Percentiles rank a stretch among this genome's conserved stretches.
Evolutionary conservation across 768 basidiomycete genomes (phyloP).

Genomic region (Wakefieldia striispora): DNA sequence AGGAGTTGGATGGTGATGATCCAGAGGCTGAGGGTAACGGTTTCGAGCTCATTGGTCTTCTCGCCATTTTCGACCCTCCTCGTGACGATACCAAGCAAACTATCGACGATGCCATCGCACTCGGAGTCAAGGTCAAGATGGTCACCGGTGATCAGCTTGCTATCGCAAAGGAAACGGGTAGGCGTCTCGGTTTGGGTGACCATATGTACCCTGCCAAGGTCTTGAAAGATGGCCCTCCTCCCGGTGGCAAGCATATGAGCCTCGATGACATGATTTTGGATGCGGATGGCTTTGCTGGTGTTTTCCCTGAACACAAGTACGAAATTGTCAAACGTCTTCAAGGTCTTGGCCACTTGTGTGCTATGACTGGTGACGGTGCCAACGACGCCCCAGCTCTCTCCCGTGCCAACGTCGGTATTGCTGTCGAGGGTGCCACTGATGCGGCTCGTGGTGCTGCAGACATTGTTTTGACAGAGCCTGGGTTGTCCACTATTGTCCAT

Average conservation of each 20-base stretch:
- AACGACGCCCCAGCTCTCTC: slow-evolving; percentile 98
- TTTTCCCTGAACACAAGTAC: slow-evolving; percentile 99
- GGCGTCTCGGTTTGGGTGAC: slow-evolving; percentile 96
- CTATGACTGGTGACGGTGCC: slow-evolving; percentile 99
- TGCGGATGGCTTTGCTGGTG: slow-evolving; percentile 98
- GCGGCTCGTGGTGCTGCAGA: slow-evolving; percentile 98
- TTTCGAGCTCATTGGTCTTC: slow-evolving; percentile 95
- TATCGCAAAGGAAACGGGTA: slow-evolving; percentile 98
- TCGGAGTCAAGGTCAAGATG: slow-evolving; percentile 99
- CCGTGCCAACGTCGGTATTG: slow-evolving; percentile 99
- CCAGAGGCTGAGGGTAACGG: slow-evolving; percentile 89
- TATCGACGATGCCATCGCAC: slow-evolving; percentile 92
- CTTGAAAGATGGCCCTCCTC: slow-evolving; percentile 93
- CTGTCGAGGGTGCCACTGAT: slow-evolving; percentile 98
- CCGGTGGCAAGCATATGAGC: slow-evolving; percentile 76
- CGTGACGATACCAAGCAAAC: slow-evolving; percentile 99
- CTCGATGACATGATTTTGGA: slow-evolving; percentile 99
- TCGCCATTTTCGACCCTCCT: slow-evolving; percentile 97
- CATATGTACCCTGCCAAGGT: slow-evolving; percentile 99
- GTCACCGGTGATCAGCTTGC: slow-evolving; percentile 99
- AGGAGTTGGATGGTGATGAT: slow-evolving; percentile 85
- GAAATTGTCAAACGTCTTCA: slow-evolving; percentile 99
- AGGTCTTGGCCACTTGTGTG: slow-evolving; percentile 91
- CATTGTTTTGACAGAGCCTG: slow-evolving; percentile 96
- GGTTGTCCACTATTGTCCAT: slow-evolving; percentile 98